Base-by-base conservation (phyloP, 2,329 filamentous ascomycete species). In the Exophiala sp. region DNA sequence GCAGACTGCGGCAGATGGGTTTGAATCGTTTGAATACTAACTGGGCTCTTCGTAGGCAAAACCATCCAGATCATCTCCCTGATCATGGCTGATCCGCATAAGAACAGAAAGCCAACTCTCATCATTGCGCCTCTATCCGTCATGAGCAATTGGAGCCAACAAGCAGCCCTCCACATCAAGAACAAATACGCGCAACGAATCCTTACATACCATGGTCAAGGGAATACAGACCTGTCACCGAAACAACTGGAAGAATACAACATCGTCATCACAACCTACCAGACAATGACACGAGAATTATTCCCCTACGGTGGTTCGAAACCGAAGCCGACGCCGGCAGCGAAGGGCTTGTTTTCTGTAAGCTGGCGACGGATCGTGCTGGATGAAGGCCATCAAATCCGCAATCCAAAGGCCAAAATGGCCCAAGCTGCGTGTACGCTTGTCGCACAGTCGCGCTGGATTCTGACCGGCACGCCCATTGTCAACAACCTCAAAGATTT, bases 71-170 rank as follows among this genome's bases (percentile, higher is more conserved):
- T 89, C 41, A 91, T 95, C 59, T 86, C 86, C 46, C 70, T 94
- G 29, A 83, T 95, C 48, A 69, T 90, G 57, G 72, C 78, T 1
- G 79, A 82, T 49, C 58, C 66, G 1, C 41, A 53, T 30, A 57
- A 52, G 41, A 59, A 43, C 18, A 52, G 50, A 14, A 55, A 63
- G 14, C 67, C 67, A 2, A 94, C 88, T 0, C 74, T 95, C 18
- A 90, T 95, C 46, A 74, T 95, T 47, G 82, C 86, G 0, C 89
- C 89, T 0, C 78, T 94, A 4, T 84, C 83, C 44, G 88, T 95
- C 16, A 90, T 95, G 85, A 89, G 84, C 62, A 95, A 95, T 60
- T 95, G 89, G 89, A 81, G 80, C 59, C 81, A 84, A 46, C 88
- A 95, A 66, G 86, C 91, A 46, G 73, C 79, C 55, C 75, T 78